phyloP scores from a whole-genome alignment of 345 rosid genomes.

The Arabis alpina region DNA sequence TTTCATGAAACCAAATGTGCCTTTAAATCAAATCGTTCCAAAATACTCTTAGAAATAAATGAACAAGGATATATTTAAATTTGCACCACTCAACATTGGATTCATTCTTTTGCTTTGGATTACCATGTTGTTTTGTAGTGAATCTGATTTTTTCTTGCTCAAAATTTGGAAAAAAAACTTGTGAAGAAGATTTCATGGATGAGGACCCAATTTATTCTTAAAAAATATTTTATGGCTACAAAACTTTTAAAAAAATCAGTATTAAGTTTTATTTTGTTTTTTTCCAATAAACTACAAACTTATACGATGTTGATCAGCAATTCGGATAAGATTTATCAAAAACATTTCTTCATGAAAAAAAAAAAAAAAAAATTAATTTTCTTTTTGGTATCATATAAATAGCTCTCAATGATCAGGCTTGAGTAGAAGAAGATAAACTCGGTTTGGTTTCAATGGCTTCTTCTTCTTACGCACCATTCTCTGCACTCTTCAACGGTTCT shows the following conservation, averaged over 20 bases:
- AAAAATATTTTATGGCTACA: not conserved
- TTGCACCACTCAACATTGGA: not conserved
- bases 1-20: too few relatives aligned
- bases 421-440: slow-evolving; percentile 18
- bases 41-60: too few relatives aligned
- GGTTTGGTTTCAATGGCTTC: slow-evolving; percentile 47
- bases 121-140: not conserved
- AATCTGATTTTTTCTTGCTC: not conserved
- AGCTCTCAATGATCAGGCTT: not conserved
- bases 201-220: not conserved
- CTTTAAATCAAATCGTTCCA: too few relatives aligned
- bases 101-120: not conserved
- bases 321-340: too few relatives aligned
- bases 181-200: not conserved
- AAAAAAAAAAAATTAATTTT: too few relatives aligned
- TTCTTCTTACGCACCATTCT: slow-evolving; percentile 46
- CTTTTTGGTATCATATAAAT: slow-evolving; percentile 6
- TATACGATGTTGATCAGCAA: too few relatives aligned
- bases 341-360: too few relatives aligned
- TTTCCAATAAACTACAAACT: too few relatives aligned
- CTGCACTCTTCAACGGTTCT: slow-evolving; percentile 41
- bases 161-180: not conserved
- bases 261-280: too few relatives aligned
- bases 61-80: too few relatives aligned
- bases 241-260: not conserved